Evolutionary conservation across 495 filamentous ascomycete species (phyloP), one percentile per base, ranked within the genome.

Genomic region (Neurospora sp.): DNA sequence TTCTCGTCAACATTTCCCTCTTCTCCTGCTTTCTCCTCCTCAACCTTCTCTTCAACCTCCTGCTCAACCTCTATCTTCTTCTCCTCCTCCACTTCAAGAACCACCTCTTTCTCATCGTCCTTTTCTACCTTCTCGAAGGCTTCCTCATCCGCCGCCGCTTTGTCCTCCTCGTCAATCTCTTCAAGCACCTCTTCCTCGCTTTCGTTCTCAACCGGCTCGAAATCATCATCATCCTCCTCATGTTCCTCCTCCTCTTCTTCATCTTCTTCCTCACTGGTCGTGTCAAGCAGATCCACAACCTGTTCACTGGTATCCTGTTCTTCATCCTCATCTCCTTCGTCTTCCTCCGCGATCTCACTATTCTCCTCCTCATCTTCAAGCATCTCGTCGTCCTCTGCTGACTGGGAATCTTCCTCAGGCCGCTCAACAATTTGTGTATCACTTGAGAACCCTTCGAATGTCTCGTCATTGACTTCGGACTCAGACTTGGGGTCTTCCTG

Each of bases 311-410:
- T 71, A 69, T 76, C 76, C 15, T 73, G 73, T 11, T 76, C 76
- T 39, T 82, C 80, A 1, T 81, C 80, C 59, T 79, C 80, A 39
- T 74, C 69, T 9, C 74, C 72, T 19, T 71, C 70, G 24, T 72
- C 73, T 15, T 74, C 59, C 24, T 73, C 72, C 4, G 5, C 28
- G 3, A 62, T 62, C 15, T 34, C 54, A 45, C 6, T 73, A 9
- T 37, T 62, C 9, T 62, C 54, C 34, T 34, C 28, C 7, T 62
- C 24, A 19, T 62, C 54, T 7, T 66, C 54, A 34, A 66, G 15
- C 28, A 34, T 19, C 54, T 66, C 28, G 28, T 62, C 48, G 24
- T 34, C 54, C 15, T 66, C 54, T 66, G 0, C 7, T 1, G 28
- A 34, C 28, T 34, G 28, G 15, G 15, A 34, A 17, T 66, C 54